These are phyloP conservation scores for Pestalotiopsis fici DNA, from an alignment of 2,329 filamentous ascomycete species.

Conservation along the genomic window DNA sequence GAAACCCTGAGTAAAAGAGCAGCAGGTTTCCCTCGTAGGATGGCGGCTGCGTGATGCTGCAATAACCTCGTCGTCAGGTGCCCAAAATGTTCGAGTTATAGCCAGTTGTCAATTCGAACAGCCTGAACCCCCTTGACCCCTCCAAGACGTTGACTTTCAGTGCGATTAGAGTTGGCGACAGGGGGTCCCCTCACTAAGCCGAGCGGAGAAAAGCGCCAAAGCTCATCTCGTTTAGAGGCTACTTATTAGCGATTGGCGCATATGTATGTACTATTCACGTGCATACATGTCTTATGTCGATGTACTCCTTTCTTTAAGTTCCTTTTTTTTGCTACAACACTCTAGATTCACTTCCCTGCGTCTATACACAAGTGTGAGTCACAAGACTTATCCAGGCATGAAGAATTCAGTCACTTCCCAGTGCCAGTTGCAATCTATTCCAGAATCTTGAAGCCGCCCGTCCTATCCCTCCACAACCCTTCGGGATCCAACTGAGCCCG, in stretches of 20 bases:
- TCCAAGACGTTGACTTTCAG: neutral
- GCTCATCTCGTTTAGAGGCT: neutral
- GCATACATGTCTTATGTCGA: neutral
- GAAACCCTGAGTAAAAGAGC: neutral
- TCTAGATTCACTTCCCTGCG: neutral
- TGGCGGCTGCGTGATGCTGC: neutral
- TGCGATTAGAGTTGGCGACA: neutral
- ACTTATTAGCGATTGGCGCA: too few relatives aligned
- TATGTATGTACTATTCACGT: neutral
- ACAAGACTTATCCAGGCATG: neutral
- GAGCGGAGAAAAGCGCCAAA: conserved; percentile 10
- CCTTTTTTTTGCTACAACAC: neutral
- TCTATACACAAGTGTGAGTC: neutral
- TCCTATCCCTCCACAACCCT: conserved; percentile 37
- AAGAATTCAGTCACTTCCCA: neutral
- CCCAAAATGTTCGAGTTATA: neutral
- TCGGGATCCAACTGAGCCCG: conserved; percentile 36
- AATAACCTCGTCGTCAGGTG: neutral
- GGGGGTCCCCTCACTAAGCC: conserved; percentile 20
- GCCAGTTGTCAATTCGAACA: conserved; percentile 4
- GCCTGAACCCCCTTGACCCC: conserved; percentile 2
- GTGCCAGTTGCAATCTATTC: neutral
- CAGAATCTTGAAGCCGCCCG: conserved; percentile 38
- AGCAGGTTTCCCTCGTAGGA: neutral
- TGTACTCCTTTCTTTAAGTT: neutral